Evolutionary conservation across 176 grass and related monocot species (phyloP).

Genomic region (Rhynchospora tenuis): DNA sequence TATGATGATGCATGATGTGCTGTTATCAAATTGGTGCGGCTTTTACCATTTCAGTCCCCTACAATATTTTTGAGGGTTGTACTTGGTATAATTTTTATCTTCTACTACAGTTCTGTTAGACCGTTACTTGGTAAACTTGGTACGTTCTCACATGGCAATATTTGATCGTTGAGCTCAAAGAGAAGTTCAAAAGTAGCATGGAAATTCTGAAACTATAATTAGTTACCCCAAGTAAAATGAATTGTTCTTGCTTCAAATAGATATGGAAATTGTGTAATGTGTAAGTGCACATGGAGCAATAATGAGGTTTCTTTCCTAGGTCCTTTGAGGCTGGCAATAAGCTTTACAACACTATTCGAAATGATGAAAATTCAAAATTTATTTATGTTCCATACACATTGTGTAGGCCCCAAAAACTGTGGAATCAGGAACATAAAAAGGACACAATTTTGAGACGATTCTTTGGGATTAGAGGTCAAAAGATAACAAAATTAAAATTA

Average conservation of each 20-base stretch:
- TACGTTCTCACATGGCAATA: neutral
- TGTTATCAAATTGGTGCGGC: neutral
- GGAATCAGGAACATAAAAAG: neutral
- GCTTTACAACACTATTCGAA: constrained; percentile 12
- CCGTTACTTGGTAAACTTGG: neutral
- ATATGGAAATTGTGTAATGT: neutral
- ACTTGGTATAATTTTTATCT: neutral
- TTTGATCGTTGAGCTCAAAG: neutral
- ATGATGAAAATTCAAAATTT: neutral
- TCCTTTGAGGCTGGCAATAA: neutral
- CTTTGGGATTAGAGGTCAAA: neutral
- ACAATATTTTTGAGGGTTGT: neutral
- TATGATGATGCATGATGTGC: neutral
- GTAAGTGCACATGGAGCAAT: constrained; percentile 3
- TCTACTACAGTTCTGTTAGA: no score
- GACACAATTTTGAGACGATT: neutral
- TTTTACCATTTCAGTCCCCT: neutral
- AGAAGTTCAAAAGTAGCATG: neutral
- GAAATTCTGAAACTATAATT: neutral
- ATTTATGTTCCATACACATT: neutral
- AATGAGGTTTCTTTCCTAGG: neutral
- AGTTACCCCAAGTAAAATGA: neutral
- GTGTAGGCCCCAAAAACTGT: neutral
- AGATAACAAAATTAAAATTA: neutral
- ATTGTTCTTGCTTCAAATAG: neutral